phyloP scores from a whole-genome alignment of 768 basidiomycete genomes.

The Panellus pusillus region DNA sequence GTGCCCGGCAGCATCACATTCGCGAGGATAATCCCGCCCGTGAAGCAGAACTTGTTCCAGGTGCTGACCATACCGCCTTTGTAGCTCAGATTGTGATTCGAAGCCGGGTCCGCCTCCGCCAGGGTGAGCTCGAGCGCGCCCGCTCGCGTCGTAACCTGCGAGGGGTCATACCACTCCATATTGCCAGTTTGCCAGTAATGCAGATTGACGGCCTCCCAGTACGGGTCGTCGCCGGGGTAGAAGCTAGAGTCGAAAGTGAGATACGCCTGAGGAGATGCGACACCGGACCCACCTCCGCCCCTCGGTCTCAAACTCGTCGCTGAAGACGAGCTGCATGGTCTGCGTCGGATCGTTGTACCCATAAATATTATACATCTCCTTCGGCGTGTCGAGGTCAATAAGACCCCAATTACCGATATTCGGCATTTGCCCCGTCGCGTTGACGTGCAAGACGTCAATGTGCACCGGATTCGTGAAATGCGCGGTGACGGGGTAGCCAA shows the following conservation, averaged over 20 bases:
- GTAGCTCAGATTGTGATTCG: slow-evolving; percentile 73
- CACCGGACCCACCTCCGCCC: slow-evolving; percentile 36
- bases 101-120: slow-evolving; percentile 40
- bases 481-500: slow-evolving; percentile 39
- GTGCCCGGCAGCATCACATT: slow-evolving; percentile 43
- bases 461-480: slow-evolving; percentile 6
- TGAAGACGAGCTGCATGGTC: slow-evolving; percentile 52
- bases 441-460: slow-evolving; percentile 4
- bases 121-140: slow-evolving; percentile 76
- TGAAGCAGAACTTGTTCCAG: slow-evolving; percentile 67
- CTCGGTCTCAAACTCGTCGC: slow-evolving; percentile 66
- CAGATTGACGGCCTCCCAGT: slow-evolving; percentile 55
- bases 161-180: slow-evolving; percentile 56
- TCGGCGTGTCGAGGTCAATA: slow-evolving; percentile 60
- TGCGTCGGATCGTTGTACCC: slow-evolving; percentile 36
- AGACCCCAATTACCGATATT: slow-evolving; percentile 43
- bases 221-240: slow-evolving; percentile 50
- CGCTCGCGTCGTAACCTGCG: slow-evolving; percentile 61
- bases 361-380: slow-evolving; percentile 34
- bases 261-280: no score
- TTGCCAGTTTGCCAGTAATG: slow-evolving; percentile 67
- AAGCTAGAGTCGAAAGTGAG: slow-evolving; percentile 29
- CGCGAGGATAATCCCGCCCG: slow-evolving; percentile 69
- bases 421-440: slow-evolving; percentile 10
- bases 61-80: slow-evolving; percentile 23